Evolutionary conservation across 129 eudicot genomes (phyloP), one percentile per base, ranked within the genome.

Genomic region (Rutidosis leptorrhynchoides): DNA sequence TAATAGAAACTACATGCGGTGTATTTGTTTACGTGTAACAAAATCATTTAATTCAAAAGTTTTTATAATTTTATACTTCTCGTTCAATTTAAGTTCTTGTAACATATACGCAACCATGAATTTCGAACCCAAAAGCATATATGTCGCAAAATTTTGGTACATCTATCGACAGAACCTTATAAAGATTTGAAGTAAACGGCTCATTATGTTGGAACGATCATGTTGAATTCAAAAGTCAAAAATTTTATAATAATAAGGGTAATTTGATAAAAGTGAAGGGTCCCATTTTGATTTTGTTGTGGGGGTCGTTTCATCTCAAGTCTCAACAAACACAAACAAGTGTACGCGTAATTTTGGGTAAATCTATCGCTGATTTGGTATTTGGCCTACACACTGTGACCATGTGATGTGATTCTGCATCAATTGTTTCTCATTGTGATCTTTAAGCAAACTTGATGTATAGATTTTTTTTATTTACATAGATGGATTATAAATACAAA

Each of bases 231-330:
- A 20, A 42, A 43, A 69, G 27, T 68, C 62, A 56, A 8, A 54
- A 68, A 4, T 8, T 37, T n/a, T n/a, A n/a, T n/a, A n/a, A n/a
- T n/a, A n/a, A n/a, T n/a, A 21, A 9, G 58, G 46, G 28, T 40
- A 70, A 70, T 58, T 42, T 5, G 60, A 28, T 48, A 66, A 66
- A 15, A 67, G 6, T 14, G 7, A 45, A 28, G 68, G 68, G 75
- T 48, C 75, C 75, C 75, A 59, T 28, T 71, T 60, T 60, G 75
- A 71, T 60, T 19, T 60, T 46, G 68, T 23, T 60, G 67, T 19
- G 25, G 65, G 43, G 24, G 65, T 37, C 16, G 16, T 32, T 35
- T 19, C 20, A 11, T 26, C 37, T 56, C 56, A 37, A 37, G 45
- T 37, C 7, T 48, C 1, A 26, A 24, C 33, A 21, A 20, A 51